Evolutionary conservation across 176 grass and related monocot genomes (phyloP).

Genomic region (Juncus effusus): DNA sequence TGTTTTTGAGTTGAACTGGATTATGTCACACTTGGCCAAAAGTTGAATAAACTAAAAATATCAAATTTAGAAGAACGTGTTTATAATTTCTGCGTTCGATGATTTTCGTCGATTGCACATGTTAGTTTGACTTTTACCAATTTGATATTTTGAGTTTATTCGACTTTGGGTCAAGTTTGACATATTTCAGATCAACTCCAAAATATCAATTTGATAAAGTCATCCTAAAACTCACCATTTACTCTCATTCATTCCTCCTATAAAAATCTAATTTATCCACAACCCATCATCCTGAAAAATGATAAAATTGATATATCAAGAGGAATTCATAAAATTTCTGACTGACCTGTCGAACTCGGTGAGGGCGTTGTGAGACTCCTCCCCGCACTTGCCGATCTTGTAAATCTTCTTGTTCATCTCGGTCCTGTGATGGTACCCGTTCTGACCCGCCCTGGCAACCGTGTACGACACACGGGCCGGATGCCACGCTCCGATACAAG

Average conservation of each 20-base stretch:
- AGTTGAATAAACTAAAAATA: no score
- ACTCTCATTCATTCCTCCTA: neutral
- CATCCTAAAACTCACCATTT: no score
- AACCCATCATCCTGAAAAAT: neutral
- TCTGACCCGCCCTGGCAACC: slow-evolving; percentile 90
- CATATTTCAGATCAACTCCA: no score
- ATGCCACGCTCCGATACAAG: slow-evolving; percentile 96
- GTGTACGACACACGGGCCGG: slow-evolving; percentile 92
- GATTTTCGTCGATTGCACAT: no score
- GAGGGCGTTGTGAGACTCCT: slow-evolving; percentile 59
- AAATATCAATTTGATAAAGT: no score
- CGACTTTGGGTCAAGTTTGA: no score
- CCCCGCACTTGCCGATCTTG: slow-evolving; percentile 74
- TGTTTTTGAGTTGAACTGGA: no score
- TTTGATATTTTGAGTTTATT: no score
- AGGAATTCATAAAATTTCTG: neutral
- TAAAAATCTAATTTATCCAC: neutral
- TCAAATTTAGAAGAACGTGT: no score
- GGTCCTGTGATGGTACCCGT: slow-evolving; percentile 89
- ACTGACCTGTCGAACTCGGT: slow-evolving; percentile 75
- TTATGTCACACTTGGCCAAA: no score
- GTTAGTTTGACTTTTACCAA: no score
- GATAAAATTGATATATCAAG: neutral
- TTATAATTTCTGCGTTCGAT: no score
- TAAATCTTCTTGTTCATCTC: slow-evolving; percentile 96